phyloP scores from a whole-genome alignment of 441 rosid genomes.

The Viola pubescens region DNA sequence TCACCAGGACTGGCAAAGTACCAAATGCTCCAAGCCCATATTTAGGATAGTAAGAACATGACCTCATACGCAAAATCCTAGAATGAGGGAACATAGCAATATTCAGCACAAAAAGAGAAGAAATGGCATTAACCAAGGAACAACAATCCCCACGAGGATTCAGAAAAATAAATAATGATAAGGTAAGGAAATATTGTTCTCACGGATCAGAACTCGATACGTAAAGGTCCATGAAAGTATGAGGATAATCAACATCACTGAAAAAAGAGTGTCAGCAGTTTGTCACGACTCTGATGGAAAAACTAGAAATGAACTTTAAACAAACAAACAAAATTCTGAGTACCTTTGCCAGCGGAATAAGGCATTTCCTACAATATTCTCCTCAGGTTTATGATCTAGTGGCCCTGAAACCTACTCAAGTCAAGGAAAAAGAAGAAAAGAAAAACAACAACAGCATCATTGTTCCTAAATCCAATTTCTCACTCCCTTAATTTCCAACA shows the following conservation, averaged over 20 bases:
- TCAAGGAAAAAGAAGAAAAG: conserved; percentile 19
- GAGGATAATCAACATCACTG: conserved; percentile 83
- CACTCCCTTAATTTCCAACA: not conserved
- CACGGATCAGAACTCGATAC: conserved; percentile 78
- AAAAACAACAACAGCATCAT: not conserved
- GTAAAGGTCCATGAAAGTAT: conserved; percentile 76
- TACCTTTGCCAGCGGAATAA: conserved; percentile 88
- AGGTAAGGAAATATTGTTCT: conserved; percentile 18
- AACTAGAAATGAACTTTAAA: not conserved
- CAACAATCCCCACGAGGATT: no score
- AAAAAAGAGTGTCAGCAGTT: conserved; percentile 6
- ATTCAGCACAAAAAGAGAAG: not conserved
- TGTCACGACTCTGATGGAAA: no score
- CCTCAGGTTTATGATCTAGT: conserved; percentile 48
- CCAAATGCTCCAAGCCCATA: conserved; percentile 85
- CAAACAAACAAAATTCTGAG: not conserved
- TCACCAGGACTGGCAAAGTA: conserved; percentile 50
- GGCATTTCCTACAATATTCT: conserved; percentile 62
- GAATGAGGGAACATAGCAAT: conserved; percentile 17
- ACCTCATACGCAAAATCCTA: conserved; percentile 63
- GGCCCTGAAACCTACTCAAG: conserved; percentile 59
- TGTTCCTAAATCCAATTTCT: not conserved
- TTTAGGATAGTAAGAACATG: conserved; percentile 64
- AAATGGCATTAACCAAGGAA: not conserved
- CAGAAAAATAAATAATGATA: not conserved